Evolutionary conservation across 495 filamentous ascomycete genomes (phyloP).

Genomic region (Parachaetomium inaequale): DNA sequence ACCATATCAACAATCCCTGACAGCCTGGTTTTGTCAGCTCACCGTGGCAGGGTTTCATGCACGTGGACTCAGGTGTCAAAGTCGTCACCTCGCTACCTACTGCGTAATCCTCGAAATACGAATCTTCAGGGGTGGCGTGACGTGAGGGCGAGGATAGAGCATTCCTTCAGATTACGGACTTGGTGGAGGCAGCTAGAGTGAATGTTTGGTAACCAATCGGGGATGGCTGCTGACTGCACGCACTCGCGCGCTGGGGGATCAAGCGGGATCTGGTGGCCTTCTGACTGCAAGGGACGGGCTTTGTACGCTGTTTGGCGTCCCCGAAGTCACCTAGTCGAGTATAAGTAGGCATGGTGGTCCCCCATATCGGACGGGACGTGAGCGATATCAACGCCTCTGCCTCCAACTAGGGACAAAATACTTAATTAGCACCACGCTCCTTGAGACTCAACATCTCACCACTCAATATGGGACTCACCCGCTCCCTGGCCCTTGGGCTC

Average conservation of each 20-base stretch:
- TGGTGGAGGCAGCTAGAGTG: neutral
- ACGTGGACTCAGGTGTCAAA: neutral
- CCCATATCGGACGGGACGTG: neutral
- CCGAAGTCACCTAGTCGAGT: neutral
- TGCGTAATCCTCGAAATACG: neutral
- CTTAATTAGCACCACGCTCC: neutral
- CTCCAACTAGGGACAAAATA: neutral
- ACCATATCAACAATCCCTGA: neutral
- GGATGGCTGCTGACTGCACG: neutral
- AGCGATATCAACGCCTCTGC: neutral
- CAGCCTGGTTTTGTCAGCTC: neutral
- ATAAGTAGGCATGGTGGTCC: neutral
- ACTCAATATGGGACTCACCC: neutral
- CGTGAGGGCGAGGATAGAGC: neutral
- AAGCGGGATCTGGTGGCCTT: neutral
- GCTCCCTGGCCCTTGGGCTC: neutral
- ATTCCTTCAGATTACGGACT: neutral
- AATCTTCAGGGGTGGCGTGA: neutral
- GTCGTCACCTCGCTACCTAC: neutral
- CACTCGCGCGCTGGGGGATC: neutral
- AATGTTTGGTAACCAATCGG: constrained; percentile 2
- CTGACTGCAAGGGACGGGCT: neutral
- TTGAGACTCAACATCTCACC: neutral
- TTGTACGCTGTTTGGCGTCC: neutral
- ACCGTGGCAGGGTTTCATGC: neutral